Evolutionary conservation across 441 rosid genomes (phyloP).

Genomic region (Pelargonium hybrid): DNA sequence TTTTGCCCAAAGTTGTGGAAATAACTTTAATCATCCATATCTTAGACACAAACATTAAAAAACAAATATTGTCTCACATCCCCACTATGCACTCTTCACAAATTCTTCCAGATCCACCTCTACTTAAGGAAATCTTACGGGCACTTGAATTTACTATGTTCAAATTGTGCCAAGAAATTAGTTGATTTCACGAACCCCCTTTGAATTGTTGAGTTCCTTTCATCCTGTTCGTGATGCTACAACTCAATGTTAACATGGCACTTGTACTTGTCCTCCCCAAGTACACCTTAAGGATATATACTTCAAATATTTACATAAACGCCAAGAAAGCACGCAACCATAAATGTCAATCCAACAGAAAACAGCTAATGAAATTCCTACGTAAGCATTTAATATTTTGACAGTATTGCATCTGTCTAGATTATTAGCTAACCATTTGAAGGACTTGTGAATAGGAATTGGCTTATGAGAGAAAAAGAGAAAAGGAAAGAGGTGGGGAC

Average conservation of each 20-base stretch:
- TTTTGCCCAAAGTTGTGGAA: constrained; percentile 2
- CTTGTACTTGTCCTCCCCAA: background rate
- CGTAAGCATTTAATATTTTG: background rate
- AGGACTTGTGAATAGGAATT: background rate
- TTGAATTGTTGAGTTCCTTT: background rate
- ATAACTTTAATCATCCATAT: too few relatives aligned
- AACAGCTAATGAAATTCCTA: background rate
- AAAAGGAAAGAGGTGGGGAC: background rate
- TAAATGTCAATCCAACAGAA: background rate
- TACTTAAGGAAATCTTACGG: background rate
- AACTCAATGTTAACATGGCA: background rate
- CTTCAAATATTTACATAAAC: background rate
- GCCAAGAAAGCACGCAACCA: background rate
- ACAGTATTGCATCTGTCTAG: background rate
- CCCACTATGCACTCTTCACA: background rate
- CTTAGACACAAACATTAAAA: background rate
- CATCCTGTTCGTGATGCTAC: background rate
- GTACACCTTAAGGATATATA: background rate
- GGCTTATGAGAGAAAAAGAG: background rate
- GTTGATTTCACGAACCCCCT: background rate
- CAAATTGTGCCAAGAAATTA: background rate
- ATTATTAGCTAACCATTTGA: background rate
- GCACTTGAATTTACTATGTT: background rate
- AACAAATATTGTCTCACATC: background rate
- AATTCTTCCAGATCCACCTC: background rate